Base-by-base conservation (phyloP, 139 green algal genomes). In the Chlamydomonas schloesseri region DNA sequence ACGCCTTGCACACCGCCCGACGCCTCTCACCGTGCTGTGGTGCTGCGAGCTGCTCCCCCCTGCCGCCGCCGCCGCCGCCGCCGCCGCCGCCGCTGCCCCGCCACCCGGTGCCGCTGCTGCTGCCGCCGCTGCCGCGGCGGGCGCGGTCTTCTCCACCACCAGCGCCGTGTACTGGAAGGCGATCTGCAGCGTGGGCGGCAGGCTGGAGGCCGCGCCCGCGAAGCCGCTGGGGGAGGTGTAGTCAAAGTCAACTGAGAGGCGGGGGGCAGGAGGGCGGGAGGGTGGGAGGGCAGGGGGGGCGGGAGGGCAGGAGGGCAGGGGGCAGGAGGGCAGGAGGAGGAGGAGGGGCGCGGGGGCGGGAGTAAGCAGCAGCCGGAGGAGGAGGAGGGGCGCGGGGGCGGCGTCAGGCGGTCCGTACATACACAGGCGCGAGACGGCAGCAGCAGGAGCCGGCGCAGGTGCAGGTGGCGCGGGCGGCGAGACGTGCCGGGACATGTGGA, bases 91-190 rank as follows among this genome's bases (percentile, higher is more conserved):
- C 57, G 33, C 28, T 50, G 64, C 20, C 62, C 37, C n/a, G n/a
- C n/a, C n/a, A n/a, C n/a, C 29, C 17, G 33, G 31, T 29, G 34
- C 42, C 29, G 29, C 70, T 57, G 20, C 23, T 31, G 70, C 70
- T 75, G 42, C 62, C 5, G 37, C 18, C 8, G 77, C 37, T n/a
- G 31, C 24, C 42, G 28, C 60, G 18, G 34, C 28, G 62, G 37
- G 34, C 13, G 34, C 33, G 14, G 3, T 23, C 60, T 71, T 78
- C 67, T 72, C 64, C 58, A 81, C 62, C 75, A 89, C 70, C 65
- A 90, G 67, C 9, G 70, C 67, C 1, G 91, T 93, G 82, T 96
- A 98, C 91, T 98, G 95, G 79, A 98, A 96, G 21, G 92, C 95
- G n/a, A 97, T 70, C 86, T 86, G 81, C 69, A 88, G 29, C 9